These are phyloP conservation scores for Physcomitrellopsis africana DNA, from an alignment of 225 moss, liverwort and hornwort genomes.

Conservation along the genomic window DNA sequence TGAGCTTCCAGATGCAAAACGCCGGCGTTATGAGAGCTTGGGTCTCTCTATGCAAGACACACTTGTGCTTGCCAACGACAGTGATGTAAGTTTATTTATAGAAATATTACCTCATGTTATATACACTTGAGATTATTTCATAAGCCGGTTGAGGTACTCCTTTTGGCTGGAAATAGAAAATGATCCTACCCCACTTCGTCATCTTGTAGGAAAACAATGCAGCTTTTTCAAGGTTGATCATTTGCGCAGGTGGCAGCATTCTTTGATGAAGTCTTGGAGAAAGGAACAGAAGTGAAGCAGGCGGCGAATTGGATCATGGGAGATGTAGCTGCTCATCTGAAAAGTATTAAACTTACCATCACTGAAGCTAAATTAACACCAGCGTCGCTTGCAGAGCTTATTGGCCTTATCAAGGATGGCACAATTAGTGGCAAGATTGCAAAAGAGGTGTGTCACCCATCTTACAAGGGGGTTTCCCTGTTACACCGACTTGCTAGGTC, in stretches of 20 bases:
- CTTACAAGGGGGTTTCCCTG: neutral
- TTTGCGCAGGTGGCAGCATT: slow-evolving; percentile 80
- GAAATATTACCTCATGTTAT: neutral
- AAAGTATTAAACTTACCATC: slow-evolving; percentile 74
- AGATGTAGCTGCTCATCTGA: slow-evolving; percentile 86
- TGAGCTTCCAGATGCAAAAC: slow-evolving; percentile 89
- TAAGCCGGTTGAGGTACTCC: neutral
- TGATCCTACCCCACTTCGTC: neutral
- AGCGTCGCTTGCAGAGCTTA: slow-evolving; percentile 76
- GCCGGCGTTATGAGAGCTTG: slow-evolving; percentile 77
- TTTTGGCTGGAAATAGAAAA: slow-evolving; percentile 8
- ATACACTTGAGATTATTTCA: neutral
- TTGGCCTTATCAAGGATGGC: slow-evolving; percentile 83
- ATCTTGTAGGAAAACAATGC: neutral
- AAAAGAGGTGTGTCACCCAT: slow-evolving; percentile 68
- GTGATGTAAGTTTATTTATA: slow-evolving; percentile 53
- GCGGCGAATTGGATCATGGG: slow-evolving; percentile 99
- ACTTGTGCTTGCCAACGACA: slow-evolving; percentile 88
- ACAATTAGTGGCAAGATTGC: slow-evolving; percentile 98
- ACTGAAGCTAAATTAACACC: slow-evolving; percentile 77
- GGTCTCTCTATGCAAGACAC: slow-evolving; percentile 96
- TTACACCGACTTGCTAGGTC: neutral
- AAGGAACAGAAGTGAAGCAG: slow-evolving; percentile 88
- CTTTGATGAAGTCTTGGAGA: slow-evolving; percentile 88
- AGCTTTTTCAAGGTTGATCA: slow-evolving; percentile 26